These are phyloP conservation scores for Rosa hybrid DNA, from an alignment of 331 rosid genomes.

Conservation along the genomic window DNA sequence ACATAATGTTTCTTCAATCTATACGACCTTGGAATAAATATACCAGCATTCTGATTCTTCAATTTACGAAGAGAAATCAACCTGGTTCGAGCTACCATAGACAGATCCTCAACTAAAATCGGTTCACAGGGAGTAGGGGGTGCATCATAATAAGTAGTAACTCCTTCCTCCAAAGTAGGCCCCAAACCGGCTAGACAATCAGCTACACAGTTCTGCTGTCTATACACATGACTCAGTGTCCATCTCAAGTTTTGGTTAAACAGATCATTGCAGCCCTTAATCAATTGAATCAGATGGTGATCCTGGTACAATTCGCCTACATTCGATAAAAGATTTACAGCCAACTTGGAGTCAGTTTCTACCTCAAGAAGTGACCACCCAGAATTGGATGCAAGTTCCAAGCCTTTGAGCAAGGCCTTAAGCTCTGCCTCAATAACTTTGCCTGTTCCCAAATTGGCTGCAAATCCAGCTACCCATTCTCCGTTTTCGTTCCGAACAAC, in stretches of 20 bases:
- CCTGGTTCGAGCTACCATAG: conserved; percentile 5
- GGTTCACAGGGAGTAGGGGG: neutral
- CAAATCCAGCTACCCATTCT: conserved; percentile 11
- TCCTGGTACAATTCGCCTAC: neutral
- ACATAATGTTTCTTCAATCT: neutral
- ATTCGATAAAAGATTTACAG: neutral
- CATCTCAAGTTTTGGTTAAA: neutral
- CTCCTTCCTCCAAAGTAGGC: neutral
- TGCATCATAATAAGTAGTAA: conserved; percentile 4
- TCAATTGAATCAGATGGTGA: neutral
- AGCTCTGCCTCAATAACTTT: conserved; percentile 13
- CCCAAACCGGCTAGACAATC: conserved; percentile 16
- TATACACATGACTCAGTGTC: neutral
- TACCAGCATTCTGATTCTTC: neutral
- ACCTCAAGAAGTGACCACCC: neutral
- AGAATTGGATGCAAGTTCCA: conserved; percentile 11
- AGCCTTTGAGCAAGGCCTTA: conserved; percentile 8
- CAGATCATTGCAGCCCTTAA: neutral
- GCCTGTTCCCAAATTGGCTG: conserved; percentile 2
- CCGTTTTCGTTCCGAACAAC: conserved; percentile 9
- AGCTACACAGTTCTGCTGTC: conserved; percentile 13
- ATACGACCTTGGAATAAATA: neutral
- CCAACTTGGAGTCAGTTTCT: conserved; percentile 6
- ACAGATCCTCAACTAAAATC: neutral
- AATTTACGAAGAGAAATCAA: neutral